Base-by-base conservation (phyloP, 176 grass and related monocot species). In the Musa itinerans region DNA sequence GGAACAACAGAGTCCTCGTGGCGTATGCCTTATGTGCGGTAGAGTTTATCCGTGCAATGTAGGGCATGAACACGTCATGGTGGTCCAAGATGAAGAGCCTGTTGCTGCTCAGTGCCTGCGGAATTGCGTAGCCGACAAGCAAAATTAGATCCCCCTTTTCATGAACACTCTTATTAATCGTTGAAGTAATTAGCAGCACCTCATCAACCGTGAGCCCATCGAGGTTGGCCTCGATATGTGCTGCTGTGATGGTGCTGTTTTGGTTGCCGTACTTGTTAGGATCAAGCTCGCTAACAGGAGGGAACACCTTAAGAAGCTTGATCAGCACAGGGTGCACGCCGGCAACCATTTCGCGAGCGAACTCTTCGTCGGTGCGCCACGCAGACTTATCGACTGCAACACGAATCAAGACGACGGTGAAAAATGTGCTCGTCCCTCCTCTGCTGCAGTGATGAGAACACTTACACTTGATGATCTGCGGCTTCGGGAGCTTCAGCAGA, bases 281-380 rank as follows among this genome's bases (percentile, higher is more conserved):
- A 27, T 96, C 92, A 0, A 96, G 87, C 19, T 78, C 87, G 68
- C 92, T 96, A 55, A 63, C 83, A 17, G 89, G 92, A 11, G 92
- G 89, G 50, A 96, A 92, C 67, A 87, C 86, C 76, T 82, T 81
- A 73, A 96, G 89, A 9, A 82, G 86, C 52, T 77, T 78, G 75
- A 96, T 82, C 61, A 96, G 64, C n/a, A 92, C 17, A 3, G 92
- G 89, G 72, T 96, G 91, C 74, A 96, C 79, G 22, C 92, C 92
- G 53, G 92, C 89, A 76, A 96, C 86, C 77, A 96, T 90, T 83
- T 96, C 88, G 17, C 92, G 82, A 8, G 89, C 77, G 69, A 96
- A 96, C 78, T 96, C 92, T 81, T 91, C 92, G 69, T 96, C 92
- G 2, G 82, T 89, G 63, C 86, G 77, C 92, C 92, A 96, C 57